Evolutionary conservation across 345 rosid species (phyloP).

Genomic region (Hibiscus syriacus): DNA sequence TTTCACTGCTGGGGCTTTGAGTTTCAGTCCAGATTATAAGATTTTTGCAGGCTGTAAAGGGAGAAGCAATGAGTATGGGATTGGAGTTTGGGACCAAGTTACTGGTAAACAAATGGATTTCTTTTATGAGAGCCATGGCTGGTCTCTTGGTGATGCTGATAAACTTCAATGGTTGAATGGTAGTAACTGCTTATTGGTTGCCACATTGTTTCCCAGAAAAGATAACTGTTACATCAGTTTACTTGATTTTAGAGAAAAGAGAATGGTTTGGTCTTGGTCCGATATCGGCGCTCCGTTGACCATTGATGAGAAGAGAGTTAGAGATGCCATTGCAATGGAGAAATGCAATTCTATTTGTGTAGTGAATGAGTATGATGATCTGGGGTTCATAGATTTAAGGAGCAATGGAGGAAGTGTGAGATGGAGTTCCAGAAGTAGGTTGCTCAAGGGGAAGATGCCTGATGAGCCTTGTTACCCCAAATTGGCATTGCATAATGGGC

Average conservation of each 20-base stretch:
- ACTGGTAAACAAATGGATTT: constrained; percentile 81
- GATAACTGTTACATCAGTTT: constrained; percentile 92
- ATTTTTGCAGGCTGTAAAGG: constrained; percentile 84
- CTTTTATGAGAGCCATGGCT: constrained; percentile 71
- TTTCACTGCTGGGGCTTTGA: constrained; percentile 80
- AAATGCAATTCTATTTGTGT: constrained; percentile 72
- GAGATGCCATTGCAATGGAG: constrained; percentile 95
- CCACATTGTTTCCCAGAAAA: constrained; percentile 90
- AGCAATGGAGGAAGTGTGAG: constrained; percentile 59
- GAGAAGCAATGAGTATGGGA: constrained; percentile 84
- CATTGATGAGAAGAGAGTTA: constrained; percentile 75
- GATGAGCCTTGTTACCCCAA: constrained; percentile 94
- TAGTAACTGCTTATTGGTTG: constrained; percentile 71
- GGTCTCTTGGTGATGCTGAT: constrained; percentile 96
- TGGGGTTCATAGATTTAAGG: constrained; percentile 91
- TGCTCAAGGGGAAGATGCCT: constrained; percentile 78
- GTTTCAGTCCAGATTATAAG: constrained; percentile 48
- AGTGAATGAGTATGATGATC: constrained; percentile 87
- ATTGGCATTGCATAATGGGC: constrained; percentile 74
- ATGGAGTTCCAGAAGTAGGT: constrained; percentile 88
- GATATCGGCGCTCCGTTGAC: constrained; percentile 52
- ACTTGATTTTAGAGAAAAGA: constrained; percentile 77
- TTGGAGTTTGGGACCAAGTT: constrained; percentile 95
- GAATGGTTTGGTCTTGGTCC: constrained; percentile 96
- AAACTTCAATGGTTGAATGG: constrained; percentile 74